Conservation (phyloP, 192 early-diverging fungal species). For the Polychytrium aggregatum region DNA sequence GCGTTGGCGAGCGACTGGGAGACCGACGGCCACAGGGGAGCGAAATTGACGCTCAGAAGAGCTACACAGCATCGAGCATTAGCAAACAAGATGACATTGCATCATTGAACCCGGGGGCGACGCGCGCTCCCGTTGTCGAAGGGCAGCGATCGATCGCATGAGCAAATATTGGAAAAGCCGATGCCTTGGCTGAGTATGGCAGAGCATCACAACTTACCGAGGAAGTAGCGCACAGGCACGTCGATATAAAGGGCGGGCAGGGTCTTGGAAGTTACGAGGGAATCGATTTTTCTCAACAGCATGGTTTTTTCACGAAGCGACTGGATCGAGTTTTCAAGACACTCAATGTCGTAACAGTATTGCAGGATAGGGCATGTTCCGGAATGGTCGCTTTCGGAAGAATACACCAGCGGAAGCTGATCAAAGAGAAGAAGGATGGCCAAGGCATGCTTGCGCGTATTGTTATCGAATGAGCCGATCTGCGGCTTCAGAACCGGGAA, state of each 20-base stretch:
- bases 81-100: neutral
- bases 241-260: conserved; percentile 63
- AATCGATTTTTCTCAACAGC: conserved; percentile 58
- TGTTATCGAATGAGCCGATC: conserved; percentile 43
- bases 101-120: too few relatives aligned
- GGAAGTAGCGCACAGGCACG: conserved; percentile 47
- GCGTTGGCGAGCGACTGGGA: conserved; percentile 19
- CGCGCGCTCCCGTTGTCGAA: too few relatives aligned
- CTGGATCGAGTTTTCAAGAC: conserved; percentile 44
- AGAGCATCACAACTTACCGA: too few relatives aligned
- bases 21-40: conserved; percentile 71
- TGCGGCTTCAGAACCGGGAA: conserved; percentile 42
- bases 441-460: conserved; percentile 51
- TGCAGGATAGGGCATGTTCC: conserved; percentile 16
- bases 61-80: conserved; percentile 13
- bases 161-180: too few relatives aligned
- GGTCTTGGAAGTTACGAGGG: conserved; percentile 44
- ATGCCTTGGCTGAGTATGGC: too few relatives aligned
- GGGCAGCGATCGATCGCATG: conserved; percentile 2
- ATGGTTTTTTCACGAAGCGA: conserved; percentile 71
- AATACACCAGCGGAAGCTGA: conserved; percentile 31
- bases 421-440: conserved; percentile 60
- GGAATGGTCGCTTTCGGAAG: conserved; percentile 6
- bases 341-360: conserved; percentile 47
- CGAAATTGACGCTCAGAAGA: conserved; percentile 74